Evolutionary conservation across 2,329 filamentous ascomycete genomes (phyloP).

Genomic region (Aspergillus versicolor): DNA sequence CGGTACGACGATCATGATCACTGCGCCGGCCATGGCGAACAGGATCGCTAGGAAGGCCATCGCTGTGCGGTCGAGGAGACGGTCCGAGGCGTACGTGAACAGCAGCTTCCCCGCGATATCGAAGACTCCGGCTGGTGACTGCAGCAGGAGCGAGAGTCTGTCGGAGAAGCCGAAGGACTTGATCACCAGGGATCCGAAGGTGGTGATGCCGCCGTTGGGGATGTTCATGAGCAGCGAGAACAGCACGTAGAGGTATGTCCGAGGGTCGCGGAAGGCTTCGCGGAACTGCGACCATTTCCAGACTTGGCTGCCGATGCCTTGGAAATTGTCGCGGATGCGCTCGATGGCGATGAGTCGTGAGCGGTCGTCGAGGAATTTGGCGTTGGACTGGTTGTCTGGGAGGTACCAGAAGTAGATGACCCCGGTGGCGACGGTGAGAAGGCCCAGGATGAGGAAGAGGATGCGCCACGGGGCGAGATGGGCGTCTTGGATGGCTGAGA

Average conservation of each 20-base stretch:
- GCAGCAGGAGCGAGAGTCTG: constrained; percentile 45
- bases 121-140: constrained; percentile 39
- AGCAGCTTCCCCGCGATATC: background rate
- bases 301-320: constrained; percentile 51
- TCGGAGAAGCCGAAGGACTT: constrained; percentile 45
- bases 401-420: constrained; percentile 11
- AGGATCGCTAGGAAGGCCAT: background rate
- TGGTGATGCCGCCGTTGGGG: constrained; percentile 45
- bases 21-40: background rate
- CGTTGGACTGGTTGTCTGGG: constrained; percentile 13
- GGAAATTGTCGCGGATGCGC: constrained; percentile 31
- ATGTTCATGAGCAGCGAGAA: constrained; percentile 37
- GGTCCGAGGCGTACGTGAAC: background rate
- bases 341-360: constrained; percentile 16
- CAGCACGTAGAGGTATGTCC: constrained; percentile 43
- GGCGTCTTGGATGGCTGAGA: constrained; percentile 3
- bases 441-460: constrained; percentile 16
- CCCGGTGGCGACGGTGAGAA: constrained; percentile 11
- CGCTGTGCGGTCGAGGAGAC: background rate
- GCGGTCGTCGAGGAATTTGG: constrained; percentile 12
- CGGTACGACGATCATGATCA: background rate
- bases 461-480: constrained; percentile 12
- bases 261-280: constrained; percentile 47
- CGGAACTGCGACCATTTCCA: constrained; percentile 49
- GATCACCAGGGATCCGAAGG: constrained; percentile 44